Evolutionary conservation across 2,329 filamentous ascomycete species (phyloP), one percentile per base, ranked within the genome.

Genomic region (Hymenoscyphus occultus): DNA sequence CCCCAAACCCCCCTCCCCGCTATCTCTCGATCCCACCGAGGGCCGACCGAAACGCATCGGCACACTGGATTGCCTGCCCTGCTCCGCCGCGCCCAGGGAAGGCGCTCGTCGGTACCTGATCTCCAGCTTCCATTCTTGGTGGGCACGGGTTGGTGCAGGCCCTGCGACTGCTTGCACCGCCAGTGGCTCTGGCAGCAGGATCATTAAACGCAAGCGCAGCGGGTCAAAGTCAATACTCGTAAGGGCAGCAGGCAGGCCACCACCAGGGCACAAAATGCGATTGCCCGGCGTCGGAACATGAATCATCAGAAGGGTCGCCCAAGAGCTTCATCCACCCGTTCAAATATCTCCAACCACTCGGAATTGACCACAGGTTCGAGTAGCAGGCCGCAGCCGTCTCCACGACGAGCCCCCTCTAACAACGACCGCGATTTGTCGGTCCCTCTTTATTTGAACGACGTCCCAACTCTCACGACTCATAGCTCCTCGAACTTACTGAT

Each of bases 401-500:
- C 71, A 39, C 51, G 64, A 39, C 65, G 70, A 56, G 67, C 66
- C 59, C 64, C 64, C 39, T 62, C 62, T 5, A 64, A 60, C 39
- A 66, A 64, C 63, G 39, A 39, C 45, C 19, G 61, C 35, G 70
- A 71, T 40, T 62, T 70, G 19, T 62, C 65, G 28, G 66, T 71
- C 39, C 65, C 70, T 63, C 65, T 74, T 28, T 65, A 75, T 31
- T 64, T 75, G 40, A 74, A 74, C 71, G 72, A 75, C 71, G 67
- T 75, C 19, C 73, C 74, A 35, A 68, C 70, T 31, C 56, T 70
- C 32, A 72, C 28, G 28, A 28, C 28, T 28, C 28, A 62, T 64
- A 72, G 70, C 61, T 73, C 74, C 39, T 71, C 75, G 10, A 73
- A 74, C 40, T 73, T 79, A 13, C 71, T 77, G 28, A 74, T 77